Conservation (phyloP, 139 green algal species). For the Raphidocelis subcapitata region DNA sequence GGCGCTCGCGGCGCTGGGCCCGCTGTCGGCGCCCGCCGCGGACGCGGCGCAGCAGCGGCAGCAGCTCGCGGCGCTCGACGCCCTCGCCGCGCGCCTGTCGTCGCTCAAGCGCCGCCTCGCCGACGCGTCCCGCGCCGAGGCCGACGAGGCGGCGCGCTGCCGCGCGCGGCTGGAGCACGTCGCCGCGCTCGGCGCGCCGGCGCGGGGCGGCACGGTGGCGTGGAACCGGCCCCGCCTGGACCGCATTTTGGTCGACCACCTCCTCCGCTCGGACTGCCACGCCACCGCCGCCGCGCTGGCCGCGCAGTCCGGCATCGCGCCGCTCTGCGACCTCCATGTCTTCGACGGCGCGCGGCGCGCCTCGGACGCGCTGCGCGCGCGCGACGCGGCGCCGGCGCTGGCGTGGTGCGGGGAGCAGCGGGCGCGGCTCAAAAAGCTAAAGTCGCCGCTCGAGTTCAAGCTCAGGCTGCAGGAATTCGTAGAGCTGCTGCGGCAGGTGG, state of each 20-base stretch:
- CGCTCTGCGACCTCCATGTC: conserved; percentile 78
- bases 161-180: conserved; percentile 67
- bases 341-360: conserved; percentile 68
- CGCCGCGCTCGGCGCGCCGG: conserved; percentile 33
- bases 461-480: conserved; percentile 90
- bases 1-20: conserved; percentile 12
- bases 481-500: conserved; percentile 77
- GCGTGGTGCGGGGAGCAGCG: conserved; percentile 80
- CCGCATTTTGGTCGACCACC: conserved; percentile 75
- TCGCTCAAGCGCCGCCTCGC: conserved; percentile 78
- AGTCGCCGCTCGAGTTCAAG: conserved; percentile 88
- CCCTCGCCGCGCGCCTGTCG: conserved; percentile 48
- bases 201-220: conserved; percentile 35
- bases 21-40: neutral
- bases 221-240: conserved; percentile 76
- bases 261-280: conserved; percentile 73
- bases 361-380: conserved; percentile 54
- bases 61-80: conserved; percentile 41
- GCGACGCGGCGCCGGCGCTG: conserved; percentile 72
- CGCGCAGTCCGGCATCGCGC: conserved; percentile 29
- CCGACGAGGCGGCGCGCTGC: conserved; percentile 58
- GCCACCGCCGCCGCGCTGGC: conserved; percentile 31
- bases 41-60: neutral
- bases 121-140: conserved; percentile 52
- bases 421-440: conserved; percentile 68